Conservation (phyloP, 306 rosid genomes). For the Ormosia emarginata region DNA sequence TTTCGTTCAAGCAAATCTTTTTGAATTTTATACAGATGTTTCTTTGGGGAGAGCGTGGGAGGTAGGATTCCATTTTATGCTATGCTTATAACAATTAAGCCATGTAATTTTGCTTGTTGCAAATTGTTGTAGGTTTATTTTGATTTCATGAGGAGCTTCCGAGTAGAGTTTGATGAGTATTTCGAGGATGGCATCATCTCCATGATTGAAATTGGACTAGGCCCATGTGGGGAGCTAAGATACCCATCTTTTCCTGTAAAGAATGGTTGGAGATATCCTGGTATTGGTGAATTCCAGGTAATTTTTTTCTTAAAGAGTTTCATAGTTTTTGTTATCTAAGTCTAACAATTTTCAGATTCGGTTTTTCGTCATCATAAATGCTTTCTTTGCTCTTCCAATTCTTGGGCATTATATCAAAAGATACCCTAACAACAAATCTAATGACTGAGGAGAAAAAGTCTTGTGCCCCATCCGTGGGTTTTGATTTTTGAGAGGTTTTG, state of each 20-base stretch:
- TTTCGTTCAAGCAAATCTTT: neutral
- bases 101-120: neutral
- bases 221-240: conserved; percentile 96
- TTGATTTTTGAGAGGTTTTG: no score
- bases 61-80: conserved; percentile 4
- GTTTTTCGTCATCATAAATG: neutral
- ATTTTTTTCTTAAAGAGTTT: neutral
- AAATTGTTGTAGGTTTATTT: conserved; percentile 70
- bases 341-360: conserved; percentile 2
- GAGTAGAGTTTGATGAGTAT: conserved; percentile 81
- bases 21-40: conserved; percentile 5
- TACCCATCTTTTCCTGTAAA: conserved; percentile 91
- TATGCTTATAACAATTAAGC: conserved; percentile 13
- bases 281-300: conserved; percentile 99
- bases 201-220: conserved; percentile 88
- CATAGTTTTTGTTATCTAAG: neutral
- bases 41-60: neutral
- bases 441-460: no score
- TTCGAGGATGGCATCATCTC: conserved; percentile 77
- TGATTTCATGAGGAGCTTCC: conserved; percentile 98
- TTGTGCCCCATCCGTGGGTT: no score
- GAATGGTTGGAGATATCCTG: conserved; percentile 99
- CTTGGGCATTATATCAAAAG: no score
- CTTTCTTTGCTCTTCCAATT: neutral
- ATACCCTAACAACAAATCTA: no score